Percentiles rank a stretch among this genome's conserved stretches.
Evolutionary conservation across 139 green algal genomes (phyloP).

Genomic region (Chloropicon primus): DNA sequence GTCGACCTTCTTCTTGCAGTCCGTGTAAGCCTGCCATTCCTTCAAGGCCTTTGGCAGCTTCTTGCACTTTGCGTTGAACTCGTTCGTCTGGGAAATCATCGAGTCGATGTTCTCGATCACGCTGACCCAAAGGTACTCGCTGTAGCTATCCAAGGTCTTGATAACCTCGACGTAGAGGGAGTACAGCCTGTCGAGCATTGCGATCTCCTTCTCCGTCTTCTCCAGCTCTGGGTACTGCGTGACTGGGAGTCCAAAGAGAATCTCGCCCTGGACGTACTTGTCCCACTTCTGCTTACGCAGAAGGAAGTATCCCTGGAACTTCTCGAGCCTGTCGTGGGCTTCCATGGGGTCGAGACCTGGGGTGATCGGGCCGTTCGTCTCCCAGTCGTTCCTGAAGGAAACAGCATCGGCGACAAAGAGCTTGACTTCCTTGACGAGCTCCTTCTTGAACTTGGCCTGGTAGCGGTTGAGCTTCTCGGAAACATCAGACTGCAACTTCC

Average conservation of each 20-base stretch:
- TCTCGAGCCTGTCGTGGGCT: constrained; percentile 68
- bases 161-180: constrained; percentile 81
- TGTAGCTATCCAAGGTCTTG: constrained; percentile 71
- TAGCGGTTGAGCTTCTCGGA: constrained; percentile 60
- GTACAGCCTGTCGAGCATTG: constrained; percentile 39
- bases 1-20: constrained; percentile 75
- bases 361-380: constrained; percentile 74
- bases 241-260: constrained; percentile 80
- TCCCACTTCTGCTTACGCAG: constrained; percentile 86
- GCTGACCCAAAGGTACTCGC: constrained; percentile 76
- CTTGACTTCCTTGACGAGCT: constrained; percentile 79
- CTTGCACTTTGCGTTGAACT: constrained; percentile 60
- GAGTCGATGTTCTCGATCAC: constrained; percentile 76
- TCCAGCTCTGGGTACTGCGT: constrained; percentile 79
- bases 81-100: constrained; percentile 49
- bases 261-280: constrained; percentile 68
- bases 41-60: constrained; percentile 76
- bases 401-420: constrained; percentile 62
- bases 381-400: constrained; percentile 65
- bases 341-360: constrained; percentile 76
- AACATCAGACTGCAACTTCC: constrained; percentile 62
- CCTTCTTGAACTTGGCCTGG: constrained; percentile 66
- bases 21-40: constrained; percentile 77
- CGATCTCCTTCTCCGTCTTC: constrained; percentile 71
- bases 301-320: constrained; percentile 67